Evolutionary conservation across 2,329 filamentous ascomycete genomes (phyloP).

Genomic region (Conoideocrella luteorostrata): DNA sequence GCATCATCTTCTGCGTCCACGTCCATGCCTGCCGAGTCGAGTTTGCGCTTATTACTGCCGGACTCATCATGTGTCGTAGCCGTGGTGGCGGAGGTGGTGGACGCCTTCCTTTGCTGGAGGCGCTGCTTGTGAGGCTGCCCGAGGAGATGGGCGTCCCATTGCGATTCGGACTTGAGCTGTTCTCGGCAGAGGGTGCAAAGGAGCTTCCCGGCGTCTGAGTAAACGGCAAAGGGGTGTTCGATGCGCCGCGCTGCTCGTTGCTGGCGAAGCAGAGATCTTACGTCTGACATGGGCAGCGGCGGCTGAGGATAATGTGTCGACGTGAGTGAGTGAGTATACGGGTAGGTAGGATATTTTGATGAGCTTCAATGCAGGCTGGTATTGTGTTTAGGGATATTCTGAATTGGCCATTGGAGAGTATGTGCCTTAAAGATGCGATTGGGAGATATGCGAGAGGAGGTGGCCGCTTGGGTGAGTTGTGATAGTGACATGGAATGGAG

Average conservation of each 20-base stretch:
- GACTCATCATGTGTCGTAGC: slow-evolving; percentile 10
- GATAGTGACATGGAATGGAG: too few species aligned
- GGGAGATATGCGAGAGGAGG: too few species aligned
- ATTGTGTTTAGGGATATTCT: too few species aligned
- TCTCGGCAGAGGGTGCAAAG: slow-evolving; percentile 62
- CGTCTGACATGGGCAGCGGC: too few species aligned
- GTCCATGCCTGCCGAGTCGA: slow-evolving; percentile 20
- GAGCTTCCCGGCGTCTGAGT: slow-evolving; percentile 62
- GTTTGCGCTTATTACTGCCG: slow-evolving; percentile 26
- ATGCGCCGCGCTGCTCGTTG: slow-evolving; percentile 70
- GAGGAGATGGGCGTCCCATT: slow-evolving; percentile 60
- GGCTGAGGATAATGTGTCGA: too few species aligned
- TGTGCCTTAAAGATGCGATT: too few species aligned
- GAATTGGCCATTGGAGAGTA: too few species aligned
- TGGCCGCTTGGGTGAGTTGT: too few species aligned
- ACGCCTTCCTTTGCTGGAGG: slow-evolving; percentile 16
- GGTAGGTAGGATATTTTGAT: too few species aligned
- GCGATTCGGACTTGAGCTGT: slow-evolving; percentile 55
- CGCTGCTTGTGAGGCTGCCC: slow-evolving; percentile 34
- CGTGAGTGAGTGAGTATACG: too few species aligned
- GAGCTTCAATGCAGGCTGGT: too few species aligned
- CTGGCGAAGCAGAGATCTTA: slow-evolving; percentile 70
- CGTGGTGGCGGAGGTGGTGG: slow-evolving; percentile 11
- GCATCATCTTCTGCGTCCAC: slow-evolving; percentile 27
- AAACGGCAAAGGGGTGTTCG: slow-evolving; percentile 61